Evolutionary conservation across 768 basidiomycete genomes (phyloP), one percentile per base, ranked within the genome.

Genomic region (Boletus insuetus): DNA sequence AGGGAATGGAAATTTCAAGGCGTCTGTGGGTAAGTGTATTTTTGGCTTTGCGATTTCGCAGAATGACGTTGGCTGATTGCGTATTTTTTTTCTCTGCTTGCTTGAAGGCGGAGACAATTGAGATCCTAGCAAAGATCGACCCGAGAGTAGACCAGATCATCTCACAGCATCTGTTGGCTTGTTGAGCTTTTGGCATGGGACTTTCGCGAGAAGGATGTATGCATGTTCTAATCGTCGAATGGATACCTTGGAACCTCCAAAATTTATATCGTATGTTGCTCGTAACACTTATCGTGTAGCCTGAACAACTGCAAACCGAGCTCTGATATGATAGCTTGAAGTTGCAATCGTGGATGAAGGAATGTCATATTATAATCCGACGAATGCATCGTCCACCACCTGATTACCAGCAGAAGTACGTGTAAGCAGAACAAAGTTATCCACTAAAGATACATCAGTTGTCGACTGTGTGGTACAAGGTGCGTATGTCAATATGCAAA

Each of bases 11-110:
- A 24, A 39, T 65, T 20, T 66, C 72, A 29, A 62, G 62, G 31
- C 63, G 63, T 45, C 20, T 74, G 35, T 75, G 74, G 75, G 75
- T 76, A 31, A 51, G 67, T 64, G 3, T 8, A 37, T 37, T 14
- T 6, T 31, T 20, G 24, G 19, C 40, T 50, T 6, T 8, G 29
- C 3, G 29, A 17, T 29, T 16, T 22, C 24, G 24, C 13, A 32
- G 20, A 26, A 46, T 8, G 40, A 46, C 24, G 41, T 40, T 41
- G 22, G 24, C 45, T 63, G 32, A 64, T 34, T 34, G 14, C 19
- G 8, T 16, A 40, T 32, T 29, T 4, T 13, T 38, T 3, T 35
- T n/a, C 6, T 17, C 13, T 49, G 6, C 22, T 26, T 24, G n/a
- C 35, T 4, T 31, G 19, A 37, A 69, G 71, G 46, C 51, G 38